Evolutionary conservation across 2,329 filamentous ascomycete genomes (phyloP), one percentile per base, ranked within the genome.

Genomic region (Tolypocladium paradoxum): DNA sequence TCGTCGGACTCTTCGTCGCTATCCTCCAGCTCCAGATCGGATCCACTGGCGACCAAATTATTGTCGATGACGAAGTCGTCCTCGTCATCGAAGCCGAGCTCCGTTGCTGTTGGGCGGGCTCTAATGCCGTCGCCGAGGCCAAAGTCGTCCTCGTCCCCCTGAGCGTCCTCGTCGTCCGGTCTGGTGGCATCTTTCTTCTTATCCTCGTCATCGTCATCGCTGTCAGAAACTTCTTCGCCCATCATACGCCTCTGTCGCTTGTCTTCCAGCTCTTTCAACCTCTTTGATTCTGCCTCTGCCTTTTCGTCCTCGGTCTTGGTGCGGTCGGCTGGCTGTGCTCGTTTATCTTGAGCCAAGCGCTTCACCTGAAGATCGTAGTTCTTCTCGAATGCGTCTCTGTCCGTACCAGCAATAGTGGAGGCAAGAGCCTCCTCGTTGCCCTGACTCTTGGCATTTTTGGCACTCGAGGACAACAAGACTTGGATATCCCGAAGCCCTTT

Each of bases 41-140:
- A 92, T 37, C 84, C 88, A 60, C 85, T 91, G 14, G 90, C 90
- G 35, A 96, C 79, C 18, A 97, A 77, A 63, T 95, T 87, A 57
- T 93, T 88, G 55, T 97, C 92, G 56, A 96, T 84, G 29, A 92
- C 67, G 62, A 97, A 97, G 61, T 96, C 90, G 61, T 97, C 92
- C 65, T 97, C 92, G 60, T 96, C 92, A 58, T 96, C 90, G 35
- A 95, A 85, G 6, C 84, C 88, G 20, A 90, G 68, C 54, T 85
- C 78, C 12, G 78, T 75, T 4, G 77, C 78, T 8, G 81, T 82
- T 34, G 75, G 76, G 27, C 76, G 74, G 51, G 73, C 71, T 61
- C 74, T 79, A 58, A 85, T 81, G 45, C 82, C 82, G 49, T 69
- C 65, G 35, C 83, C 83, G 18, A 86, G 71, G 3, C 79, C 79